Percentiles rank a stretch among this genome's conserved stretches.
Conservation (phyloP, 106 monocot species). For the Hemerocallis citrina region DNA sequence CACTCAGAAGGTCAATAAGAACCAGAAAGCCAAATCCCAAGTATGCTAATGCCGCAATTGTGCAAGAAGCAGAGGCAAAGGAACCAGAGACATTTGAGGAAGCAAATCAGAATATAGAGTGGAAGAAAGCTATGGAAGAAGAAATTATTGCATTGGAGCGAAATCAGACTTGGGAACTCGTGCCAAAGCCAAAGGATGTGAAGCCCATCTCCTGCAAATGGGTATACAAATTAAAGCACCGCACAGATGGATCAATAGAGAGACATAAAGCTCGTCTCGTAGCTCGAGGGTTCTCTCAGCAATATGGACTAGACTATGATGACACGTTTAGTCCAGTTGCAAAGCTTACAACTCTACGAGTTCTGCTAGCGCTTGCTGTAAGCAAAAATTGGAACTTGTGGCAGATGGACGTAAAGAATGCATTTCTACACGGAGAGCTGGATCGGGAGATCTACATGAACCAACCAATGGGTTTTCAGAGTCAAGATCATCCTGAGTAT, state of each 20-base stretch:
- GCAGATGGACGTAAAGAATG: constrained; percentile 29
- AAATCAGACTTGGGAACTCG: constrained; percentile 23
- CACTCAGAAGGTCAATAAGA: constrained; percentile 2
- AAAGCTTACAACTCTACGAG: constrained; percentile 10
- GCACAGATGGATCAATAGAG: constrained; percentile 9
- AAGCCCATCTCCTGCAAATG: constrained; percentile 20
- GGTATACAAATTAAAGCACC: constrained; percentile 15
- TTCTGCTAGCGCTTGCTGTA: constrained; percentile 10
- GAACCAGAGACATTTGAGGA: constrained; percentile 6
- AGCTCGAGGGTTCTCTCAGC: constrained; percentile 13
- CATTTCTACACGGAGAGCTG: constrained; percentile 11
- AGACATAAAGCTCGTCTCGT: constrained; percentile 18
- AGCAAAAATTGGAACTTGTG: constrained; percentile 11
- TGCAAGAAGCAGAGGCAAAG: not conserved
- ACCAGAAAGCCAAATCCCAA: constrained; percentile 14
- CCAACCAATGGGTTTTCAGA: constrained; percentile 10
- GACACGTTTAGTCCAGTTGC: constrained; percentile 25
- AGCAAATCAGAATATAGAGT: not conserved
- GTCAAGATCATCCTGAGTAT: not conserved
- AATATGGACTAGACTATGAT: constrained; percentile 14
- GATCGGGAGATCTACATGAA: constrained; percentile 18
- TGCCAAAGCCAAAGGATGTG: constrained; percentile 10
- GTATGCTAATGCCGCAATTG: constrained; percentile 5
- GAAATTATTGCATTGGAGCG: constrained; percentile 9
- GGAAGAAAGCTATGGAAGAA: constrained; percentile 18